phyloP scores from a whole-genome alignment of 1,139 yeast genomes.

The Candida glucosophila region DNA sequence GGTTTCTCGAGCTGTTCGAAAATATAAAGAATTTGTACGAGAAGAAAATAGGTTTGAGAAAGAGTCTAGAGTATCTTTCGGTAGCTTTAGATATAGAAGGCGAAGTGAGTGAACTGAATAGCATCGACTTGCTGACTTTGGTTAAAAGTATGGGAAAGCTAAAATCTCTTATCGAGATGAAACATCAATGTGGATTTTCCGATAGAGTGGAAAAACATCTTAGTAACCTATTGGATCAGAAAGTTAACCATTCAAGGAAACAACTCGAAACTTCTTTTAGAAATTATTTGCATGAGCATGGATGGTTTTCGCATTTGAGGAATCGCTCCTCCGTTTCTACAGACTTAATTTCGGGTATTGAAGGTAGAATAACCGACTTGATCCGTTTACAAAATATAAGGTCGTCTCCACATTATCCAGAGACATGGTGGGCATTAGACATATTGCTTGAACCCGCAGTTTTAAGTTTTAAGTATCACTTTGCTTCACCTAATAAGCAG shows the following conservation, averaged over 20 bases:
- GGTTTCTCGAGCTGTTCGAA: constrained; percentile 8
- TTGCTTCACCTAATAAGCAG: constrained; percentile 44
- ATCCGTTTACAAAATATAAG: constrained; percentile 30
- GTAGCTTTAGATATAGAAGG: too few species aligned
- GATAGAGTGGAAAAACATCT: too few species aligned
- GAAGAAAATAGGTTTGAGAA: constrained; percentile 1
- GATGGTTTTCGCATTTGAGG: constrained; percentile 11
- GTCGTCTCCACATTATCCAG: constrained; percentile 27
- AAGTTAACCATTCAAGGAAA: constrained; percentile 1
- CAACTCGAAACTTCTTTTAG: constrained; percentile 1
- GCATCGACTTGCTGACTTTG: too few species aligned
- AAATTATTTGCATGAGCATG: constrained; percentile 2
- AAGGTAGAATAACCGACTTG: constrained; percentile 10
- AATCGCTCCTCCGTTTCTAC: constrained; percentile 1
- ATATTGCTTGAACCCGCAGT: constrained; percentile 48
- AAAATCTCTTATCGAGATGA: too few species aligned
- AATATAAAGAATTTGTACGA: constrained; percentile 1
- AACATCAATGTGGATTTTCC: too few species aligned
- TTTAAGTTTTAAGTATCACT: constrained; percentile 66
- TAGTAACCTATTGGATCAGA: constrained; percentile 2
- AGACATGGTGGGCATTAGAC: constrained; percentile 52
- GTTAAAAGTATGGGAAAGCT: too few species aligned
- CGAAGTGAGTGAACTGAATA: too few species aligned
- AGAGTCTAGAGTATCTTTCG: too few species aligned
- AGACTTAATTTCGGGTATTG: constrained; percentile 1